phyloP scores from a whole-genome alignment of 2,329 filamentous ascomycete species.

The Lecanosticta acicola region DNA sequence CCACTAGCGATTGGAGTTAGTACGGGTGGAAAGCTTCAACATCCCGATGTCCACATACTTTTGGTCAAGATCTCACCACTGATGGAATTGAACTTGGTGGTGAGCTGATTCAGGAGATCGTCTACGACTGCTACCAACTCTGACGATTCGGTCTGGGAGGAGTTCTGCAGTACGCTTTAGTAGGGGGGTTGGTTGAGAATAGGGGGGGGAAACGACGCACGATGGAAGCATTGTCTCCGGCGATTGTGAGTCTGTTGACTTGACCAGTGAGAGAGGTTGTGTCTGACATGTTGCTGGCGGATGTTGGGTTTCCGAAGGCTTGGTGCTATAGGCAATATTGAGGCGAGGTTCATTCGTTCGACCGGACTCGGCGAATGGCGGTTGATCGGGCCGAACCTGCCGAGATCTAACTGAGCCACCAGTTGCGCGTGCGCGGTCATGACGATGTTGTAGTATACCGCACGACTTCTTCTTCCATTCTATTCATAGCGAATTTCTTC shows the following conservation, averaged over 20 bases:
- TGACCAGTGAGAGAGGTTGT: constrained; percentile 21
- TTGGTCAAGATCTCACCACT: constrained; percentile 85
- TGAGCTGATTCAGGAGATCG: constrained; percentile 76
- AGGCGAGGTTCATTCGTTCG: neutral
- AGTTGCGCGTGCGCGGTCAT: neutral
- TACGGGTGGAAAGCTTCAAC: neutral
- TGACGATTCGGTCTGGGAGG: constrained; percentile 42
- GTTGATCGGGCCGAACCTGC: neutral
- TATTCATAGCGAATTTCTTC: neutral
- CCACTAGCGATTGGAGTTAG: constrained; percentile 57
- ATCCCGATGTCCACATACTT: constrained; percentile 51
- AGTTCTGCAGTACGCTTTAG: constrained; percentile 1
- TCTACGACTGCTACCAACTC: constrained; percentile 77
- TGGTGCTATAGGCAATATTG: neutral
- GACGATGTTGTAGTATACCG: neutral
- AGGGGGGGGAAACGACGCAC: neutral
- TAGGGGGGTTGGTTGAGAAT: neutral
- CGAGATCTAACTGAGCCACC: neutral
- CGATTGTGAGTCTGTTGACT: constrained; percentile 23
- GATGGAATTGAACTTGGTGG: constrained; percentile 77
- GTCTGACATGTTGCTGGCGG: constrained; percentile 8
- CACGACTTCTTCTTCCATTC: neutral
- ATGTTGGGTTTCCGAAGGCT: neutral
- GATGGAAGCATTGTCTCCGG: constrained; percentile 1
- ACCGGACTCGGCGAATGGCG: neutral